phyloP scores from a whole-genome alignment of 345 rosid species.

The Euphorbia peplus region DNA sequence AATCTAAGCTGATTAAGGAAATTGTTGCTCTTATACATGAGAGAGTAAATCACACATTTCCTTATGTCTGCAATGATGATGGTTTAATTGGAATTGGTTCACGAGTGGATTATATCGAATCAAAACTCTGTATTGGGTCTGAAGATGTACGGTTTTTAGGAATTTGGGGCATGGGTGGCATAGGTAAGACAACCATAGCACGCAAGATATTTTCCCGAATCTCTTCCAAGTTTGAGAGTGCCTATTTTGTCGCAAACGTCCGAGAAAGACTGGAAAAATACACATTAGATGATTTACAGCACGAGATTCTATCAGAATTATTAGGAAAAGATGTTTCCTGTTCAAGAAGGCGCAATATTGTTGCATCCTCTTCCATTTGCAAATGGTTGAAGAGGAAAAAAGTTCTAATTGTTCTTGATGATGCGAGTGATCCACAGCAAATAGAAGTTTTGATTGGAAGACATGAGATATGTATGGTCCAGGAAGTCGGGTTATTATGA shows the following conservation, averaged over 20 bases:
- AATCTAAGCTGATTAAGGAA: background rate
- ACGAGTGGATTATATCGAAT: background rate
- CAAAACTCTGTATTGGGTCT: background rate
- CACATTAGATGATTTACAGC: background rate
- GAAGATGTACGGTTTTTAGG: background rate
- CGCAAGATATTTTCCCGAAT: background rate
- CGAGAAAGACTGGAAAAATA: slow-evolving; percentile 2
- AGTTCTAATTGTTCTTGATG: slow-evolving; percentile 1
- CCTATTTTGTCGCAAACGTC: slow-evolving; percentile 1
- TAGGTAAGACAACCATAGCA: slow-evolving; percentile 4
- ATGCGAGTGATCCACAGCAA: background rate
- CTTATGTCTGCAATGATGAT: background rate
- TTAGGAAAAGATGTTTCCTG: background rate
- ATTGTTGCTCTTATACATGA: background rate
- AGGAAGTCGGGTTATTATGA: slow-evolving; percentile 12
- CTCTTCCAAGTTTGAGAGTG: background rate
- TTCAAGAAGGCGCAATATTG: background rate
- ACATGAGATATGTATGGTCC: background rate
- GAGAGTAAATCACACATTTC: background rate
- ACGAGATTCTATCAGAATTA: background rate
- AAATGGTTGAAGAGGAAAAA: background rate
- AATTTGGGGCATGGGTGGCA: slow-evolving; percentile 11
- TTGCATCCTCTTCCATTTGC: background rate
- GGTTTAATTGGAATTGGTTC: slow-evolving; percentile 8
- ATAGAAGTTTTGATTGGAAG: background rate